phyloP scores from a whole-genome alignment of 2,329 filamentous ascomycete species.

The Paecilomyces sp. region DNA sequence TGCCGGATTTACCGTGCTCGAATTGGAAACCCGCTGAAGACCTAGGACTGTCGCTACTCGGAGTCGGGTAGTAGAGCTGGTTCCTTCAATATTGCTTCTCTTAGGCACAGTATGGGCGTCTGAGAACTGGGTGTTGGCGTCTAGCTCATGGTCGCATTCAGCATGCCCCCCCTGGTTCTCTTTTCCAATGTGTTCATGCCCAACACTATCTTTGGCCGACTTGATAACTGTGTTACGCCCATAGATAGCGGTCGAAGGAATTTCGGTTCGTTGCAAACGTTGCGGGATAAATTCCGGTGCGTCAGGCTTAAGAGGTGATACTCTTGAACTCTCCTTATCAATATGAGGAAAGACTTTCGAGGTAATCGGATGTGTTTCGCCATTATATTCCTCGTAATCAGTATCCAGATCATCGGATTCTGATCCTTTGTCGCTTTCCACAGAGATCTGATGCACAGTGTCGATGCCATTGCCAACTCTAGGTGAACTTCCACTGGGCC shows the following conservation, averaged over 20 bases:
- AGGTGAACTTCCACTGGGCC: not conserved
- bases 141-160: not conserved
- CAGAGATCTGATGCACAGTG: not conserved
- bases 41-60: not conserved
- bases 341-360: constrained; percentile 4
- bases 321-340: constrained; percentile 5
- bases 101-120: not conserved
- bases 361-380: not conserved
- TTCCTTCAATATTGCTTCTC: not conserved
- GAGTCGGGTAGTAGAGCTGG: not conserved
- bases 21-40: not conserved
- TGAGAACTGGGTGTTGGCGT: not conserved
- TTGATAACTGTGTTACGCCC: not conserved
- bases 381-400: not conserved
- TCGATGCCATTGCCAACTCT: not conserved
- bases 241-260: not conserved
- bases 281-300: constrained; percentile 34
- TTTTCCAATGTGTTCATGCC: not conserved
- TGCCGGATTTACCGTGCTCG: not conserved
- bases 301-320: constrained; percentile 25
- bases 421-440: not conserved
- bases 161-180: not conserved
- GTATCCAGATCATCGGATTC: not conserved
- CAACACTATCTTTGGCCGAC: not conserved
- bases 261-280: not conserved